Evolutionary conservation across 164 flowering plant genomes (phyloP), one percentile per base, ranked within the genome.

Genomic region (Paratinospora sagittata): DNA sequence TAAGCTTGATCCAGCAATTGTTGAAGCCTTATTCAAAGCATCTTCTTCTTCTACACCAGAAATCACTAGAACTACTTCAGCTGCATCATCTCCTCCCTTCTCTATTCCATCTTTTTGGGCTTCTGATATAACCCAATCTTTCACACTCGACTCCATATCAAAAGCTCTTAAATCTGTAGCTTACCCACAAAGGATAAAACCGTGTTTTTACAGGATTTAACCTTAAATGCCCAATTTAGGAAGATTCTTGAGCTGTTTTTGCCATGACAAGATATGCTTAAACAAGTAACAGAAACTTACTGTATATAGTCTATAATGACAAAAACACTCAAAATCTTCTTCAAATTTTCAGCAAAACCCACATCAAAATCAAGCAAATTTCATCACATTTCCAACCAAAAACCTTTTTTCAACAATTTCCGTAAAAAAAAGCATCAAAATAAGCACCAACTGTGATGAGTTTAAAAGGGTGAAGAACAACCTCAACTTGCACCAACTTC

Each of bases 11-110:
- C n/a, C 19, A 3, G 24, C 34, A 34, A 17, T n/a, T 16, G 2
- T 33, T 8, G 78, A 69, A 66, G 36, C 65, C 4, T 36, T 45
- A 61, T 34, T 67, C 13, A 55, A 27, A 26, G 36, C 70, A 65
- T 39, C 70, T 12, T 62, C 72, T 55, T 72, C 78, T 52, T 66
- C 84, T 21, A 76, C 72, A n/a, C 67, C 72, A 64, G 80, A 39
- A 30, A 84, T 76, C 24, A 49, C 5, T 9, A 68, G 8, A 14
- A 68, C 43, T 52, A 68, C 71, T 45, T 68, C 62, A 52, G 8
- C 37, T 45, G 16, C 69, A 41, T 67, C 36, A 5, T 23, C 34
- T 36, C 27, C 30, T 1, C 13, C 41, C 0, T 14, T 34, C 43
- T 66, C 68, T 19, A 7, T n/a, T 49, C 10, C 49, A 49, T 66